phyloP scores from a whole-genome alignment of 208 protist species.

The Leishmania braziliensis region DNA sequence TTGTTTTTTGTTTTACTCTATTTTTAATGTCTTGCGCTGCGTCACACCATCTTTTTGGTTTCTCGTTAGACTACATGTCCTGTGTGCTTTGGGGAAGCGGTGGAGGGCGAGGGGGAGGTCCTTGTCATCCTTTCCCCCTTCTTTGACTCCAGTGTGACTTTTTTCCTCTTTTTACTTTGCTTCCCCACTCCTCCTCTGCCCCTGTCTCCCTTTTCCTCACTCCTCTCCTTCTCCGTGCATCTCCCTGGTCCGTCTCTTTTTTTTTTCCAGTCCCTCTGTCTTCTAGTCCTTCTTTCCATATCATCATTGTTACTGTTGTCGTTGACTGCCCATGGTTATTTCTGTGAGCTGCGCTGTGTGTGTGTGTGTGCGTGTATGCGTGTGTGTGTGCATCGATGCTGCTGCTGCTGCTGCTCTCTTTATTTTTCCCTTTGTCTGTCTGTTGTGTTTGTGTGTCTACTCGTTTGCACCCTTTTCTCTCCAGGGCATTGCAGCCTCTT shows the following conservation, averaged over 20 bases:
- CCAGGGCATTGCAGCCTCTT: not conserved
- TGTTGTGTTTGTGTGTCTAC: not conserved
- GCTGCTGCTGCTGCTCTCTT: not conserved
- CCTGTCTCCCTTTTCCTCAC: not conserved
- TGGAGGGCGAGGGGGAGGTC: not conserved
- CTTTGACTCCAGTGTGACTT: not conserved
- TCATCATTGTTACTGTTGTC: not conserved
- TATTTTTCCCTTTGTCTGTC: not conserved
- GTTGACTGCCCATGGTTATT: not conserved
- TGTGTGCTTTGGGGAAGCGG: not conserved
- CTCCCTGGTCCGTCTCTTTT: not conserved
- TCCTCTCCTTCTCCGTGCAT: not conserved
- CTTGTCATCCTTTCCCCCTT: not conserved
- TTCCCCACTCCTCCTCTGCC: not conserved
- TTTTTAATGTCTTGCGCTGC: not conserved
- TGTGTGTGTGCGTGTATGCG: not conserved
- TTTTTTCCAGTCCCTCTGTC: constrained; percentile 1
- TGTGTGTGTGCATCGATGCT: not conserved
- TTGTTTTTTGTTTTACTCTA: not conserved
- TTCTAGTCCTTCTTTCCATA: constrained; percentile 1
- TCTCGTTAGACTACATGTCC: not conserved
- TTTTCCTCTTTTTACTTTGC: constrained; percentile 11
- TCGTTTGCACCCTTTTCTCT: not conserved
- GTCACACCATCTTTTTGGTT: not conserved
- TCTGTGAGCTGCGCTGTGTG: not conserved